A percentile compares a stretch with the other conserved stretches of the same genome.
phyloP scores from a whole-genome alignment of 306 rosid species.

The Hippophae gyantsensis region DNA sequence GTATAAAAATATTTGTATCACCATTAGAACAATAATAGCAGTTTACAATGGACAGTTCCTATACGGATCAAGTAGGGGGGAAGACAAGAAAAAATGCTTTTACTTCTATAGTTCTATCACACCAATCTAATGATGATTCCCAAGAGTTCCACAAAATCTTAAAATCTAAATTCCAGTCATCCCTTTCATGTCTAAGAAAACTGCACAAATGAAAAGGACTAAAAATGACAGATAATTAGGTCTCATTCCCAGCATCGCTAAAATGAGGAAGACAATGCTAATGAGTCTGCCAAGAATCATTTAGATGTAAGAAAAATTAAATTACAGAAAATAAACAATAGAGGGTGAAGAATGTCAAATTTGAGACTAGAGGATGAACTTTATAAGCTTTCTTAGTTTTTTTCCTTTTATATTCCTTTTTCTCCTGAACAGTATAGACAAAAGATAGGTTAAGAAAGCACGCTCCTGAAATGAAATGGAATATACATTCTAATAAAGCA shows the following conservation, averaged over 20 bases:
- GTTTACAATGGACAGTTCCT: slow-evolving; percentile 12
- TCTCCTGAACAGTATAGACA: no score
- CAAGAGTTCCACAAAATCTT: not conserved
- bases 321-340: no score
- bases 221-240: slow-evolving; percentile 1
- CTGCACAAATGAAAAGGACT: not conserved
- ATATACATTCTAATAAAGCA: no score
- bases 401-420: no score
- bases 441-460: no score
- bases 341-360: no score
- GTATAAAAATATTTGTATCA: slow-evolving; percentile 20
- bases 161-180: not conserved
- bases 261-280: no score
- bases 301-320: no score
- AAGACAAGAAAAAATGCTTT: not conserved
- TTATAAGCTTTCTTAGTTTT: no score
- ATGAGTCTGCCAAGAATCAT: no score
- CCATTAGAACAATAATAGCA: slow-evolving; percentile 26
- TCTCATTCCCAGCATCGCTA: not conserved
- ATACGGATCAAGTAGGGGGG: not conserved
- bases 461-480: no score
- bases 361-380: no score
- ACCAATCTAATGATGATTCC: not conserved
- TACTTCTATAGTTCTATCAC: not conserved
- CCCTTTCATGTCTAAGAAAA: not conserved